Evolutionary conservation across 441 rosid genomes (phyloP), one percentile per base, ranked within the genome.

Genomic region (Euphorbia schlechtendalii): DNA sequence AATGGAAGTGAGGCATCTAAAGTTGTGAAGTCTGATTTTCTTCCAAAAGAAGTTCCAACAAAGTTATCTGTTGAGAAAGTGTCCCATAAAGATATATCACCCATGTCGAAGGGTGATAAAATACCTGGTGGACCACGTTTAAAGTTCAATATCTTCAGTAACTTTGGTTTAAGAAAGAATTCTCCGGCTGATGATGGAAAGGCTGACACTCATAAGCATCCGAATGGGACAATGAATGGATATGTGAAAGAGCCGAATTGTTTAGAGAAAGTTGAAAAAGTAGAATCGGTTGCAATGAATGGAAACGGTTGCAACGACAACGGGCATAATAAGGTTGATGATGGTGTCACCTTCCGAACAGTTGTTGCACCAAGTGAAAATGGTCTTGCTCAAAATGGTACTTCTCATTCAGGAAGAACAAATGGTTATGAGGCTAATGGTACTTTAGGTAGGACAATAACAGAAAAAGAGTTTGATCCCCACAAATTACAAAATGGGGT

Each of bases 81-180:
- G 49, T 68, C 75, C 20, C 64, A 64, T 70, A 79, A 76, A 73
- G 80, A 61, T 69, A 71, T 63, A 49, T 65, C 76, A 40, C 56
- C 77, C 65, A 51, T 72, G 65, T 75, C 85, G 40, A 75, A 81
- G 82, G 82, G 71, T 68, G 86, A 78, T 76, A 90, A 83, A 76
- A 78, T 77, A 56, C 79, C 85, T 66, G 74, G 85, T 24, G 74
- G 69, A 57, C 76, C 82, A 12, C 83, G 57, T 51, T 65, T 83
- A 59, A 90, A 86, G 80, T 79, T 87, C 71, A 76, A 65, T 69
- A 74, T 85, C 77, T 72, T 71, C 73, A 86, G 82, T 65, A 90
- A 80, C 69, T 71, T 70, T 66, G 80, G 75, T 69, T 77, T 81
- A 28, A 89, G 77, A 76, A 80, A 78, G 71, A 67, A 74, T 69